Evolutionary conservation across 768 basidiomycete species (phyloP), one percentile per base, ranked within the genome.

Genomic region (Xerocomellus amylosporus): DNA sequence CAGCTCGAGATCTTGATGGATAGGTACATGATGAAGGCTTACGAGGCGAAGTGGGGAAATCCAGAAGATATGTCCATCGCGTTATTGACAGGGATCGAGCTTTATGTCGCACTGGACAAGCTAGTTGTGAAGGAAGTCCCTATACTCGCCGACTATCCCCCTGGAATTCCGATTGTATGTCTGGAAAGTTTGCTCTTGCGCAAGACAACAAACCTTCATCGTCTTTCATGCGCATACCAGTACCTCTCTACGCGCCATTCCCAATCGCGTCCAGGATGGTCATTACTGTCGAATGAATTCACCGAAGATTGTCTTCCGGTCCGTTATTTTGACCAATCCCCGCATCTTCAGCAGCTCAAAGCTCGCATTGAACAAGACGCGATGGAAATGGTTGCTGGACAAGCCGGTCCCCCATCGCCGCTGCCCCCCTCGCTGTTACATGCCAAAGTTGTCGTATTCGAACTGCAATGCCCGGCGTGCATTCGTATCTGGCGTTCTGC

Each of bases 401-500:
- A 24, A 3, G 24, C 24, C 24, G 24, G 24, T 24, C 24, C 24
- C 28, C 2, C 57, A 73, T 8, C 67, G 73, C 44, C 78, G 76
- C 53, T 77, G 74, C 76, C 78, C 74, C 1, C 54, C 78, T n/a
- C 71, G 17, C 14, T 13, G 4, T 10, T 59, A 14, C 38, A 57
- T 8, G n/a, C n/a, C n/a, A n/a, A n/a, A n/a, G n/a, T n/a, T n/a
- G n/a, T n/a, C n/a, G n/a, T n/a, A n/a, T n/a, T n/a, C n/a, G n/a
- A n/a, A n/a, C n/a, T n/a, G n/a, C n/a, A n/a, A n/a, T n/a, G n/a
- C n/a, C n/a, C n/a, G 62, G 8, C 38, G 5, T 49, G 54, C 8
- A 70, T 77, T 51, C 55, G 62, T 20, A 59, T 71, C 31, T 80
- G 79, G 79, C 68, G 79, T 49, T 63, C 64, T 0, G 52, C 59